Base-by-base conservation (phyloP, 2,329 filamentous ascomycete species). In the Phialophora macrospora region DNA sequence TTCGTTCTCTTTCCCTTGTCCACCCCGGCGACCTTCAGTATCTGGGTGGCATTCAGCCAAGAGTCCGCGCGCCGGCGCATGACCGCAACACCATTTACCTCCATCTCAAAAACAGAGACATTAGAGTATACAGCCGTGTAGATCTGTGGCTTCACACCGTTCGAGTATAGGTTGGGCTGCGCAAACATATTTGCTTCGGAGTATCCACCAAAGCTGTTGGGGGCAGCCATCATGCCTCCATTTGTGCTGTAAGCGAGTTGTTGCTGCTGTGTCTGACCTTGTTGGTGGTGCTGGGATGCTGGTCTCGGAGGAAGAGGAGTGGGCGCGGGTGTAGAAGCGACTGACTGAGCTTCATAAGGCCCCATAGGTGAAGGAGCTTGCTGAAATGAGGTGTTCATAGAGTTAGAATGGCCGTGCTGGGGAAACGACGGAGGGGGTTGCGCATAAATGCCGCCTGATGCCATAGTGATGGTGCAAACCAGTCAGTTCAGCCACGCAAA, bases 1-100 rank as follows among this genome's bases (percentile, higher is more conserved):
- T 98, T 98, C 65, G 95, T 98, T 72, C 95, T 90, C 80, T 97
- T 96, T 66, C 94, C 95, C 80, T 99, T 99, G 76, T 97, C 94
- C 67, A 99, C 93, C 58, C 93, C 93, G 41, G 95, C 95, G 41
- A 98, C 93, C 76, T 99, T 99, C 70, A 99, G 86, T 71, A 99
- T 98, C 78, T 99, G 95, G 0, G 95, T 99, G 60, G 95, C 95
- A 80, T 99, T 99, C 71, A 99, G 84, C 92, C 94, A 98, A 71
- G 92, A 94, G 78, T 99, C 95, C 72, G 91, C 90, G 70, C 95
- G 90, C 65, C 95, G 89, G 77, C 95, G 92, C 95, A 99, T 99
- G 58, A 98, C 93, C 26, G 93, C 92, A 70, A 99, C 84, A 54
- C 87, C 87, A 76, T 97, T 96, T 67, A 98, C 91, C 77, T 97